These are phyloP conservation scores for Boletus subparvulus DNA, from an alignment of 768 basidiomycete genomes.

Conservation along the genomic window DNA sequence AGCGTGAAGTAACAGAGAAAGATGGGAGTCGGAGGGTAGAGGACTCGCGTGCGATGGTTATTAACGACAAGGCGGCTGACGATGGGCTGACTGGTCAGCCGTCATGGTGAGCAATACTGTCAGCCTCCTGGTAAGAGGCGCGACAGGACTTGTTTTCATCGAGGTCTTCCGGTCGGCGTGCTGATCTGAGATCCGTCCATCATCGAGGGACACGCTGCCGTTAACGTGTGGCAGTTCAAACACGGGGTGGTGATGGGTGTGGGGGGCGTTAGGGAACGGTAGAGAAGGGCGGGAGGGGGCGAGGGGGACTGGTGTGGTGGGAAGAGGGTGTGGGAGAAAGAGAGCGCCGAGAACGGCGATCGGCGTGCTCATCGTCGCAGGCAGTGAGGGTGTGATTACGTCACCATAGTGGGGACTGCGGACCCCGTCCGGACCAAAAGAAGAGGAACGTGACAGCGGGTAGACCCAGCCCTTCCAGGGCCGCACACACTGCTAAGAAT, in stretches of 20 bases:
- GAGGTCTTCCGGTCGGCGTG: too few species aligned
- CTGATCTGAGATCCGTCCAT: not conserved
- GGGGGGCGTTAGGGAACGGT: not conserved
- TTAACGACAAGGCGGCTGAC: constrained; percentile 12
- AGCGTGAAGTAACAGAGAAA: not conserved
- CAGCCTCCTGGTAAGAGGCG: too few species aligned
- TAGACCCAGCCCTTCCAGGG: constrained; percentile 6
- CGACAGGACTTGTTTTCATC: too few species aligned
- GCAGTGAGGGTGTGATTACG: constrained; percentile 24
- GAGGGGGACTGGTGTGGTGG: not conserved
- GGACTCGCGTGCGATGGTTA: not conserved
- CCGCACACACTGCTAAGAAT: constrained; percentile 15
- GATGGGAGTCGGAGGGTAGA: not conserved
- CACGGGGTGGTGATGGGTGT: not conserved
- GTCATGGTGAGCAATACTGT: too few species aligned
- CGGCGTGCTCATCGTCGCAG: constrained; percentile 23
- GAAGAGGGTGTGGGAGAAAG: not conserved
- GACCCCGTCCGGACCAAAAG: constrained; percentile 23
- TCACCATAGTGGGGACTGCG: constrained; percentile 10
- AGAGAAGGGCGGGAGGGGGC: not conserved
- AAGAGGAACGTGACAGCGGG: constrained; percentile 9
- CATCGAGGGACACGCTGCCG: too few species aligned
- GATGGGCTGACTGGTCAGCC: too few species aligned
- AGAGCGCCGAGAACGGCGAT: not conserved
- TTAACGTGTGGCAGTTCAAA: too few species aligned